phyloP scores from a whole-genome alignment of 1,139 yeast genomes.

The Protomyces inouyei region DNA sequence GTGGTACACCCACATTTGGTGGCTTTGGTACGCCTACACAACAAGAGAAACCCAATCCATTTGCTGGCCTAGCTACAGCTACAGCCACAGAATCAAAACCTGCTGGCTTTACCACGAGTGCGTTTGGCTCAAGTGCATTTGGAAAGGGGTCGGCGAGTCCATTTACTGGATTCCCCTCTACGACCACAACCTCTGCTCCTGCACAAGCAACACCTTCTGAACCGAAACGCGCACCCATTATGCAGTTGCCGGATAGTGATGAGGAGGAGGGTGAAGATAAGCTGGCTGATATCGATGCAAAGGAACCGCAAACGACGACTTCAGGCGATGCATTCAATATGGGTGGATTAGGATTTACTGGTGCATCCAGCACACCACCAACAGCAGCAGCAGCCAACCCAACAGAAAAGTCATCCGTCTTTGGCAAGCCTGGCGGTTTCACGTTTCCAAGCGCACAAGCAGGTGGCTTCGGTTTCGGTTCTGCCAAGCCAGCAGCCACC shows the following conservation, averaged over 20 bases:
- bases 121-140: background rate
- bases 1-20: conserved; percentile 5
- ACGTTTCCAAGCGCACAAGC: background rate
- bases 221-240: background rate
- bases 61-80: background rate
- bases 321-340: background rate
- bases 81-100: background rate
- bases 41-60: too few relatives aligned
- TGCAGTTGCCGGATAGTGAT: background rate
- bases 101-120: background rate
- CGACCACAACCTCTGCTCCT: background rate
- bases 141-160: background rate
- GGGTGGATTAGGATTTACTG: background rate
- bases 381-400: background rate
- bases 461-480: background rate
- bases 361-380: background rate
- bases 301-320: background rate
- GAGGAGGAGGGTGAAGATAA: conserved; percentile 7
- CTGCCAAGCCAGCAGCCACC: background rate
- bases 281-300: conserved; percentile 5
- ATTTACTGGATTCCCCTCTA: background rate
- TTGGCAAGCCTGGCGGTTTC: background rate
- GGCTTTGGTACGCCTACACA: conserved; percentile 5
- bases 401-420: background rate
- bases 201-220: background rate